These are phyloP conservation scores for Coemansia sp. DNA, from an alignment of 192 early-diverging fungal species.

Conservation along the genomic window DNA sequence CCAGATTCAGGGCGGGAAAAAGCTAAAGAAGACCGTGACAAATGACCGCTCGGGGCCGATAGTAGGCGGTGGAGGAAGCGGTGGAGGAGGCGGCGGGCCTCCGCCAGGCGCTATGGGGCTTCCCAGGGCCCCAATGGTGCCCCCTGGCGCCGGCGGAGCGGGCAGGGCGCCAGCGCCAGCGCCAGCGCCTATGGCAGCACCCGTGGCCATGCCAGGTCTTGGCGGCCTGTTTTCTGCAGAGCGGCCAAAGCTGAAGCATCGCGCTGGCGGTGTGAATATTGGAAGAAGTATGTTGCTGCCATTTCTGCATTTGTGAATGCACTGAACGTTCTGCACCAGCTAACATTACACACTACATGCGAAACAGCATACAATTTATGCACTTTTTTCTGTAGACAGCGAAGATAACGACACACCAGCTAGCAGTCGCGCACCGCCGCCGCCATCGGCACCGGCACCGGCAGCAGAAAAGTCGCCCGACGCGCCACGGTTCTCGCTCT, in stretches of 20 bases:
- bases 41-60: slow-evolving; percentile 68
- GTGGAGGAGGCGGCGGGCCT: slow-evolving; percentile 27
- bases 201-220: slow-evolving; percentile 41
- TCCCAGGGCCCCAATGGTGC: slow-evolving; percentile 34
- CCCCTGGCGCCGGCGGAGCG: slow-evolving; percentile 15
- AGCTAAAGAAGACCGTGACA: slow-evolving; percentile 67
- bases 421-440: neutral
- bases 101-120: slow-evolving; percentile 32
- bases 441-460: too few species aligned
- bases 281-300: slow-evolving; percentile 38
- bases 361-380: neutral
- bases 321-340: neutral
- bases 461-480: slow-evolving; percentile 16
- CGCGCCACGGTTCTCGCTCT: slow-evolving; percentile 27
- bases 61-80: slow-evolving; percentile 34
- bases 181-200: slow-evolving; percentile 30
- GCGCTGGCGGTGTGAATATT: slow-evolving; percentile 55
- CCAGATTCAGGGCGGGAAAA: slow-evolving; percentile 71
- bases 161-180: slow-evolving; percentile 6
- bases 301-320: neutral
- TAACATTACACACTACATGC: neutral
- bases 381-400: slow-evolving; percentile 25
- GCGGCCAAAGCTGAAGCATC: slow-evolving; percentile 66
- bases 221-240: slow-evolving; percentile 67
- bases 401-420: slow-evolving; percentile 17